These are phyloP conservation scores for Colletotrichum sp. DNA, from an alignment of 2,329 filamentous ascomycete genomes.

Conservation along the genomic window DNA sequence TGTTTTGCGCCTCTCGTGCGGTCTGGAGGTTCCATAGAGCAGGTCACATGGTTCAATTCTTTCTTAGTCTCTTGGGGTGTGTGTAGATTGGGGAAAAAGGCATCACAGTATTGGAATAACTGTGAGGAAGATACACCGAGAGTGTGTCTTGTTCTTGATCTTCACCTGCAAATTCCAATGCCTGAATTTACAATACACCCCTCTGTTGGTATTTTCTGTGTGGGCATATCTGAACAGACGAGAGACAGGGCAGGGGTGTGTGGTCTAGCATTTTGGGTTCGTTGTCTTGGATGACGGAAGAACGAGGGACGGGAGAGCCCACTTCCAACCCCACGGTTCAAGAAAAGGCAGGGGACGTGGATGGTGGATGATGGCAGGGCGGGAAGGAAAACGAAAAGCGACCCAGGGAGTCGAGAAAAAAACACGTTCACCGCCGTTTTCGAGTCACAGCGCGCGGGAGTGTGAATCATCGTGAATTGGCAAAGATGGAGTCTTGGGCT, in stretches of 20 bases:
- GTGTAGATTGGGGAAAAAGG: neutral
- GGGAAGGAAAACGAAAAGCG: neutral
- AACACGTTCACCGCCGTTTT: slow-evolving; percentile 17
- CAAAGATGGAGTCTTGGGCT: neutral
- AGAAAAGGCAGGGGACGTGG: neutral
- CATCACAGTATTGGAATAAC: slow-evolving; percentile 11
- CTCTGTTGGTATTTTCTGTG: neutral
- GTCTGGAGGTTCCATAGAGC: neutral
- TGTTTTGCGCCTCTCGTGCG: neutral
- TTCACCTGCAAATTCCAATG: neutral
- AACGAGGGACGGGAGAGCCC: neutral
- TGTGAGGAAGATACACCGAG: neutral
- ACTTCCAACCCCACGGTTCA: slow-evolving; percentile 4
- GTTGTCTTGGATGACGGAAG: slow-evolving; percentile 16
- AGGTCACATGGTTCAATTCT: neutral
- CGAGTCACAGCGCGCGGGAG: slow-evolving; percentile 7
- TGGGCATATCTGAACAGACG: neutral
- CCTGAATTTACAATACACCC: neutral
- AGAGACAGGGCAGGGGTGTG: neutral
- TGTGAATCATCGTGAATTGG: slow-evolving; percentile 19
- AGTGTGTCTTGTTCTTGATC: neutral
- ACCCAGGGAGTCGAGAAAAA: neutral
- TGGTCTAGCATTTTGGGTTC: neutral
- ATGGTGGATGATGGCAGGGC: neutral
- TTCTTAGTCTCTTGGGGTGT: neutral